Conservation (phyloP, 2,329 filamentous ascomycete genomes). For the Fusarium sterilihyphosum region DNA sequence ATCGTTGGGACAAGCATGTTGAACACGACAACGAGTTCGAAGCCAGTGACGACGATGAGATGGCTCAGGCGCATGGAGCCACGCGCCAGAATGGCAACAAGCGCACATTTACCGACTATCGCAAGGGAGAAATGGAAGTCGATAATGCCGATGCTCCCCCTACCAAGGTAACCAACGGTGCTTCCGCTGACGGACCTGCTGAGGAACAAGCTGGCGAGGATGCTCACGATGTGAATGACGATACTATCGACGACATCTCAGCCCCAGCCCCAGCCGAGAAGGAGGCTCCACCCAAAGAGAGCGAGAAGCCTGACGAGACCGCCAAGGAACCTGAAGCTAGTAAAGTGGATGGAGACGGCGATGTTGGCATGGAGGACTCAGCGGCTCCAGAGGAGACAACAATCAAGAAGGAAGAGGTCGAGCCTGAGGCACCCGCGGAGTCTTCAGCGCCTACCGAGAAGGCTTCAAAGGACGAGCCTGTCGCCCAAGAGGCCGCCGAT, state of each 20-base stretch:
- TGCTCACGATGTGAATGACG: conserved; percentile 51
- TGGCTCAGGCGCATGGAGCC: conserved; percentile 77
- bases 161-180: conserved; percentile 48
- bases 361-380: conserved; percentile 61
- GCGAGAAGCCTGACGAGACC: conserved; percentile 16
- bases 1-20: conserved; percentile 82
- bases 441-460: conserved; percentile 27
- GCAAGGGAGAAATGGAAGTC: conserved; percentile 52
- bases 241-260: conserved; percentile 57
- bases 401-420: conserved; percentile 40
- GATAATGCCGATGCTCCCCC: conserved; percentile 54
- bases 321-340: conserved; percentile 30
- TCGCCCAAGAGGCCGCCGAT: conserved; percentile 13
- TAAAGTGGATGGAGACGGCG: conserved; percentile 59
- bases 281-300: conserved; percentile 38
- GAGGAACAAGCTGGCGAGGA: conserved; percentile 46
- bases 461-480: conserved; percentile 24
- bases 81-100: conserved; percentile 61
- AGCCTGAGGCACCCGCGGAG: conserved; percentile 32
- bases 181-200: conserved; percentile 41
- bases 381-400: conserved; percentile 39
- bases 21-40: conserved; percentile 83
- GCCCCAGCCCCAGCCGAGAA: conserved; percentile 43
- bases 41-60: conserved; percentile 90
- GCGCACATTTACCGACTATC: conserved; percentile 63